Evolutionary conservation across 805 yeast genomes (phyloP), one percentile per base, ranked within the genome.

Genomic region (Lachancea nothofagi): DNA sequence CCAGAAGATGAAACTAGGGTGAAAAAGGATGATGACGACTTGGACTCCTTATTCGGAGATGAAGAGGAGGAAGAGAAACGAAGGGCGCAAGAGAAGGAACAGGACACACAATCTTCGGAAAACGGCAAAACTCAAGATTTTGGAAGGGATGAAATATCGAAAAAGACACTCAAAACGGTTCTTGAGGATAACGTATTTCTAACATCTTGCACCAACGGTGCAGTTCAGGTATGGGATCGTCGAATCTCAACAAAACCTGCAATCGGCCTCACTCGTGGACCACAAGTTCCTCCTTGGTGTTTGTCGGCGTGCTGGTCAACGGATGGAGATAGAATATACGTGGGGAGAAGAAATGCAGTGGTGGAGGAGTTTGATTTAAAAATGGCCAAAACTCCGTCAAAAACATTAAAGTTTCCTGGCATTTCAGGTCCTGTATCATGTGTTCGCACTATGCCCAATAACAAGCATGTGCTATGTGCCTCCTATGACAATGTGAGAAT

Each of bases 391-490:
- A 70, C 68, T 31, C 80, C 83, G 2, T 63, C 72, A 26, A 77
- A 77, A 44, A 61, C 74, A 1, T 64, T 90, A 34, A 78, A 74
- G 54, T 81, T 93, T 60, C 97, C 98, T 0, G 67, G 75, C 30
- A 84, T 86, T 3, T 83, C 95, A 1, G 98, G 98, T 0, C 88
- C 96, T 0, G 96, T 93, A 2, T 78, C 93, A 15, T 77, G 84
- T 12, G 78, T 90, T 1, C 66, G 77, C 24, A 71, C 95, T 3
- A 69, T 90, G 74, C 95, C 95, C 2, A 88, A 87, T 54, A 77
- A 76, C 36, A 71, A 79, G 45, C 90, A 84, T 55, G 50, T 93
- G 7, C 65, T 93, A 12, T 87, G 96, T 59, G 97, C 95, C 0
- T 89, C 96, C 2, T 75, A 73, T 48, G 98, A 93, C 57, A 93